These are phyloP conservation scores for Podaxis pistillaris DNA, from an alignment of 768 basidiomycete genomes.

Conservation along the genomic window DNA sequence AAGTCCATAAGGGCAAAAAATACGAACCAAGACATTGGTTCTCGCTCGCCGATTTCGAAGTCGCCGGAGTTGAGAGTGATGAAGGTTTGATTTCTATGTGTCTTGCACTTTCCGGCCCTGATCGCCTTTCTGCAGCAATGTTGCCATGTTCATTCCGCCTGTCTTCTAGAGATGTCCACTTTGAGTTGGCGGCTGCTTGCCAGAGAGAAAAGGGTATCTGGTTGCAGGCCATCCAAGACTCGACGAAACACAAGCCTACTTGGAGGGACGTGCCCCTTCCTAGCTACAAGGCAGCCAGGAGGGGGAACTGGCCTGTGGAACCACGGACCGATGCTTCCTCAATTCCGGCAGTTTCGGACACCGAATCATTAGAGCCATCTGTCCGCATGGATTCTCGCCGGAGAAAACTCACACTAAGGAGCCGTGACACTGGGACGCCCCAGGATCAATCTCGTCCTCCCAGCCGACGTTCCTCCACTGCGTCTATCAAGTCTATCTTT, in stretches of 20 bases:
- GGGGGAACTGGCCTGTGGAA: slow-evolving; percentile 38
- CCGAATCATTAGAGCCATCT: slow-evolving; percentile 35
- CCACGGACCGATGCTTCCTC: slow-evolving; percentile 34
- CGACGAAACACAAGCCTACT: slow-evolving; percentile 39
- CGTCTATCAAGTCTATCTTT: slow-evolving; percentile 62
- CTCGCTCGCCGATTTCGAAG: slow-evolving; percentile 66
- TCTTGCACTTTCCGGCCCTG: neutral
- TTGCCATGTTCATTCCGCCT: slow-evolving; percentile 83
- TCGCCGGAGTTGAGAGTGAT: slow-evolving; percentile 65
- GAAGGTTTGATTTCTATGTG: slow-evolving; percentile 58
- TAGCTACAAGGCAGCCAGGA: slow-evolving; percentile 52
- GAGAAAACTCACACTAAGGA: slow-evolving; percentile 25
- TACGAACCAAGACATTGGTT: slow-evolving; percentile 94
- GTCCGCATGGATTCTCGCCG: slow-evolving; percentile 30
- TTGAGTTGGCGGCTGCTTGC: slow-evolving; percentile 87
- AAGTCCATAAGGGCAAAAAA: slow-evolving; percentile 73
- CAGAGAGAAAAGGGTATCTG: slow-evolving; percentile 84
- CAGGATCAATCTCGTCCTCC: slow-evolving; percentile 29
- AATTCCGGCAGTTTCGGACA: slow-evolving; percentile 26
- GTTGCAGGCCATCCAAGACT: slow-evolving; percentile 65
- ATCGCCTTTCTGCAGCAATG: slow-evolving; percentile 47
- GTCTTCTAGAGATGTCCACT: slow-evolving; percentile 63
- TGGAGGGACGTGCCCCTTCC: slow-evolving; percentile 65
- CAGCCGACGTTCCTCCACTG: slow-evolving; percentile 62
- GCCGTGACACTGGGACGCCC: slow-evolving; percentile 23